phyloP scores from a whole-genome alignment of 2,329 filamentous ascomycete genomes.

The Fusarium newnesense region DNA sequence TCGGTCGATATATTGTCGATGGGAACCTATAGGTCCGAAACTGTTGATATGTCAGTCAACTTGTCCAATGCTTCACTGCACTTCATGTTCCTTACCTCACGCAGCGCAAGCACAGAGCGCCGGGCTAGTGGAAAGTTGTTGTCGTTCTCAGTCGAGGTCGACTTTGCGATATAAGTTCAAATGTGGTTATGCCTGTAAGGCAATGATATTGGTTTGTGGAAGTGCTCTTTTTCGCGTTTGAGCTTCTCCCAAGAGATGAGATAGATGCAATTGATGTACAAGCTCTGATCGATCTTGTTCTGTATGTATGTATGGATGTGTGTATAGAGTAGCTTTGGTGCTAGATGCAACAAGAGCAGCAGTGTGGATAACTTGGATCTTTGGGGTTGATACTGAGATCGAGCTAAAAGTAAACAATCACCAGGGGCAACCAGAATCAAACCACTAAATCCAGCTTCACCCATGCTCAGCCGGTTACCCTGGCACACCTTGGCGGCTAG shows the following conservation, averaged over 20 bases:
- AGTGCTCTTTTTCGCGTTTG: conserved; percentile 29
- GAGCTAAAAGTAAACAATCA: conserved; percentile 28
- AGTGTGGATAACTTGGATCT: conserved; percentile 32
- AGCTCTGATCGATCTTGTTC: conserved; percentile 26
- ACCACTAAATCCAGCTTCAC: conserved; percentile 23
- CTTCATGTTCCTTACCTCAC: conserved; percentile 69
- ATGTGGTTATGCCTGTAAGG: conserved; percentile 47
- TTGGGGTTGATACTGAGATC: conserved; percentile 25
- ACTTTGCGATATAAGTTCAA: conserved; percentile 47
- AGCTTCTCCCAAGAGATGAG: conserved; percentile 20
- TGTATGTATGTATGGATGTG: conserved; percentile 3
- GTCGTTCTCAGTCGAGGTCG: conserved; percentile 62
- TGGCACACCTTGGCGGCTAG: conserved; percentile 20
- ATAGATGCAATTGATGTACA: conserved; percentile 20
- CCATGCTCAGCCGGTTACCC: conserved; percentile 20
- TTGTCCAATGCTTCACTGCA: neutral
- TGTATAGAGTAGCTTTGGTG: conserved; percentile 33
- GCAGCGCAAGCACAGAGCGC: conserved; percentile 85
- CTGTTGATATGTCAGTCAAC: conserved; percentile 38
- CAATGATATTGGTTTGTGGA: conserved; percentile 30
- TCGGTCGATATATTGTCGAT: conserved; percentile 61
- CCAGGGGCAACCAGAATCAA: conserved; percentile 18
- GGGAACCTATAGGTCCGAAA: conserved; percentile 62
- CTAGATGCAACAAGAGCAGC: conserved; percentile 38
- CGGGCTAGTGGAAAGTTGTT: conserved; percentile 66